Evolutionary conservation across 2,329 filamentous ascomycete genomes (phyloP), one percentile per base, ranked within the genome.

Genomic region (Diaporthe sp.): DNA sequence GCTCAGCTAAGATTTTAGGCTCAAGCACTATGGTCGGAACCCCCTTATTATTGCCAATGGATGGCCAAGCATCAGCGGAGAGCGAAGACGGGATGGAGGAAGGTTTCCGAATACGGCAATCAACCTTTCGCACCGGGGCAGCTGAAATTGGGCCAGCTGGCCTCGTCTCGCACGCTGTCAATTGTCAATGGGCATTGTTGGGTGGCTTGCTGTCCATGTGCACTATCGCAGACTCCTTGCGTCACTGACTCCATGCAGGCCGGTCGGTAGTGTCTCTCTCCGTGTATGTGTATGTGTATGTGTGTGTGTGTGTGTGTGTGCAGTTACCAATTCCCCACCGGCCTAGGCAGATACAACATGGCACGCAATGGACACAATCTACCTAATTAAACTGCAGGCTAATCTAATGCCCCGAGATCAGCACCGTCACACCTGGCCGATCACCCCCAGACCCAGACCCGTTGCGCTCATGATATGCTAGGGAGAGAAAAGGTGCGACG

Each of bases 1-100:
- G 63, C 63, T 68, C 63, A 68, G 63, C 63, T 53, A 68, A 68
- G 47, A 53, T 68, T 68, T 53, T 68, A 68, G 63, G 47, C 47
- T 39, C 63, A 53, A 68, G 47, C 44, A 68, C 12, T 4, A 17
- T 22, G 31, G 47, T 39, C 28, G 44, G 63, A 68, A 68, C 47
- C 47, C 63, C 47, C 31, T 68, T 68, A 53, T 25, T 20, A 53
- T 51, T 53, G 63, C 44, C 44, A 67, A n/a, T 22, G 15, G 20
- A 53, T 28, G 47, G 61, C 28, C 28, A 15, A 37, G 61, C 47
- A 22, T 39, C 63, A 53, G 31, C 63, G 47, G 47, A 39, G 31
- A 39, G 47, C 63, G 25, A 51, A 49, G 63, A 68, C n/a, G 63
- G 63, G 63, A 51, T 39, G 63, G 31, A 20, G 47, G n/a, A 51